phyloP scores from a whole-genome alignment of 78 protist species.

The Planoprotostelium fungivorum region DNA sequence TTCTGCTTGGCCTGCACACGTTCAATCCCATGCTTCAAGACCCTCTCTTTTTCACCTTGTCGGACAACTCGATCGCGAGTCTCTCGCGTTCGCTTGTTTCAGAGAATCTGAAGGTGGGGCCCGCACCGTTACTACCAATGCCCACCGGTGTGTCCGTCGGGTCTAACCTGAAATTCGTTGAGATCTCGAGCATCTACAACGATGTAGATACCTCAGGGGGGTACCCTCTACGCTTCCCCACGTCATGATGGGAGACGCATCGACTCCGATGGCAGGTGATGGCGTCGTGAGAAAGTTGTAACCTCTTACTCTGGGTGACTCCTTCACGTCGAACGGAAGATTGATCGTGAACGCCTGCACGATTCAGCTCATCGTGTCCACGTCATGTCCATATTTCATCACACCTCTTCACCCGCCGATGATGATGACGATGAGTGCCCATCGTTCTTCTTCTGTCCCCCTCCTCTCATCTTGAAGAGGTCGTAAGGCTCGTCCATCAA shows the following conservation, averaged over 20 bases:
- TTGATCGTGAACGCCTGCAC: background rate
- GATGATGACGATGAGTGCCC: background rate
- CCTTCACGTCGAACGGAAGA: background rate
- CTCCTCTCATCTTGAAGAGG: background rate
- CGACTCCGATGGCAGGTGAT: background rate
- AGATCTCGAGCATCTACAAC: background rate
- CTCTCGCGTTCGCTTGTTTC: background rate
- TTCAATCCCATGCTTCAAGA: background rate
- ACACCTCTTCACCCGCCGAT: too few relatives aligned
- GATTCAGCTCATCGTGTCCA: background rate
- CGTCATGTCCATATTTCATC: too few relatives aligned
- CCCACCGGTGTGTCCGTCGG: background rate
- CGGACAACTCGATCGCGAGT: background rate
- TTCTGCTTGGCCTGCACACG: background rate
- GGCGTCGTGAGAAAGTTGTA: slow-evolving; percentile 8
- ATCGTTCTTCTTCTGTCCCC: background rate
- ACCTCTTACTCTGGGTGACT: background rate
- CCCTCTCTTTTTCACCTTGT: background rate
- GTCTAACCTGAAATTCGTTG: background rate
- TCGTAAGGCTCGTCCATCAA: background rate
- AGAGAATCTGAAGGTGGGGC: background rate
- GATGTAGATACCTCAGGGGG: slow-evolving; percentile 13
- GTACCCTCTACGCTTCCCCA: slow-evolving; percentile 71
- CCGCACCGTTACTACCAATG: background rate
- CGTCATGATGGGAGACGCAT: slow-evolving; percentile 60